phyloP scores from a whole-genome alignment of 371 early-diverging fungal genomes.

The Circinella minor region DNA sequence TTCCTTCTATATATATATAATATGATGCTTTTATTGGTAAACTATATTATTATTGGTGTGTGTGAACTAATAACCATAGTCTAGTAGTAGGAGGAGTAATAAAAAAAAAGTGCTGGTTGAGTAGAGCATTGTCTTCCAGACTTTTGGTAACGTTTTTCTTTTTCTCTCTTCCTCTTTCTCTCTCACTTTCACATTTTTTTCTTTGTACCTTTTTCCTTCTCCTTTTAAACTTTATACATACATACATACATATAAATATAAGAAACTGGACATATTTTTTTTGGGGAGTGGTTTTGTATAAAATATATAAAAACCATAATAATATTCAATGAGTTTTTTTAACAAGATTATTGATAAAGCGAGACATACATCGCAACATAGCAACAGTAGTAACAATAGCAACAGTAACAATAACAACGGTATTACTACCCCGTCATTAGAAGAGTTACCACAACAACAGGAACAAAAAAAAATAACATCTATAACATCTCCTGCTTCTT shows the following conservation, averaged over 20 bases:
- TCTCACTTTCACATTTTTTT: conserved; percentile 10
- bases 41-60: too few relatives aligned
- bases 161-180: neutral
- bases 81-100: too few relatives aligned
- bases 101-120: too few relatives aligned
- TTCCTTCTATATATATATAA: too few relatives aligned
- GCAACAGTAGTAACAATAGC: conserved; percentile 10
- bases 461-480: conserved; percentile 2
- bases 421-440: conserved; percentile 5
- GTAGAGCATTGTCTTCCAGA: too few relatives aligned
- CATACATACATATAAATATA: neutral
- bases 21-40: too few relatives aligned
- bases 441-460: conserved; percentile 1
- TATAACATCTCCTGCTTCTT: conserved; percentile 10
- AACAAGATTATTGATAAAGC: conserved; percentile 34
- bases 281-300: neutral
- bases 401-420: conserved; percentile 5
- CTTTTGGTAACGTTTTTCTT: neutral
- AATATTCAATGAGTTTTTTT: conserved; percentile 22
- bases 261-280: neutral
- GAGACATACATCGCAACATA: conserved; percentile 12
- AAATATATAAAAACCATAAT: neutral
- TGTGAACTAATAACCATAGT: too few relatives aligned
- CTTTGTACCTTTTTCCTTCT: neutral
- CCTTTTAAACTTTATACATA: neutral